phyloP scores from a whole-genome alignment of 1,284 basidiomycete genomes.

The Rhodotorula sp. region DNA sequence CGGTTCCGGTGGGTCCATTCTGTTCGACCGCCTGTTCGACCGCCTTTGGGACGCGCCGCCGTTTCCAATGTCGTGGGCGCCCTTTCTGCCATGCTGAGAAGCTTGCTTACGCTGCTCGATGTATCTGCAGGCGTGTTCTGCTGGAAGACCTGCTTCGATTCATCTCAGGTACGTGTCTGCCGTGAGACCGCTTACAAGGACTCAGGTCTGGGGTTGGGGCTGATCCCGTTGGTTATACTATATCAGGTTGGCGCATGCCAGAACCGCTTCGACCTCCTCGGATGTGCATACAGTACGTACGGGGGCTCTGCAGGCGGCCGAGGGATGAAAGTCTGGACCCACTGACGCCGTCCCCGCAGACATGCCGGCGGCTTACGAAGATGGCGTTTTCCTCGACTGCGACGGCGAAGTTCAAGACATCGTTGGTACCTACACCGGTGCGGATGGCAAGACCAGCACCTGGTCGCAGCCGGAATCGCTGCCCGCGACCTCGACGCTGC shows the following conservation, averaged over 20 bases:
- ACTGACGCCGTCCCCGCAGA: slow-evolving; percentile 44
- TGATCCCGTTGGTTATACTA: too few relatives aligned
- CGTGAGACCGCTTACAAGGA: not conserved
- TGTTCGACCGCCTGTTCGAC: slow-evolving; percentile 63
- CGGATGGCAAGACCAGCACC: slow-evolving; percentile 15
- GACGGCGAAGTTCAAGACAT: slow-evolving; percentile 63
- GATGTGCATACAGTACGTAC: slow-evolving; percentile 59
- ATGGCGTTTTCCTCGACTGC: slow-evolving; percentile 62
- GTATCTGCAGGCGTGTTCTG: slow-evolving; percentile 56
- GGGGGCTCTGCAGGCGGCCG: fast-evolving
- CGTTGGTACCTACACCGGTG: slow-evolving; percentile 57
- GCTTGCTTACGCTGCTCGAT: too few relatives aligned
- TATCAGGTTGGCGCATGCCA: slow-evolving; percentile 49
- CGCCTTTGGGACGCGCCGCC: slow-evolving; percentile 49
- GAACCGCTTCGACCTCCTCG: slow-evolving; percentile 58
- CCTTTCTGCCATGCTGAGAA: too few relatives aligned
- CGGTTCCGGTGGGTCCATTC: not conserved
- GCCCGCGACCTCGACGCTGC: slow-evolving; percentile 60
- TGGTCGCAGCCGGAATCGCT: slow-evolving; percentile 56
- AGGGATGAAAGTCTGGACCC: fast-evolving
- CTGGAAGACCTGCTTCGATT: slow-evolving; percentile 57
- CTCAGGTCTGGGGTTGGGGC: too few relatives aligned
- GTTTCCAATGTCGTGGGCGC: slow-evolving; percentile 52
- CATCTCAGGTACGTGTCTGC: not conserved
- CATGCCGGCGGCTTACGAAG: slow-evolving; percentile 61